Conservation (phyloP, 2,329 filamentous ascomycete species). For the Diaporthe sp. region DNA sequence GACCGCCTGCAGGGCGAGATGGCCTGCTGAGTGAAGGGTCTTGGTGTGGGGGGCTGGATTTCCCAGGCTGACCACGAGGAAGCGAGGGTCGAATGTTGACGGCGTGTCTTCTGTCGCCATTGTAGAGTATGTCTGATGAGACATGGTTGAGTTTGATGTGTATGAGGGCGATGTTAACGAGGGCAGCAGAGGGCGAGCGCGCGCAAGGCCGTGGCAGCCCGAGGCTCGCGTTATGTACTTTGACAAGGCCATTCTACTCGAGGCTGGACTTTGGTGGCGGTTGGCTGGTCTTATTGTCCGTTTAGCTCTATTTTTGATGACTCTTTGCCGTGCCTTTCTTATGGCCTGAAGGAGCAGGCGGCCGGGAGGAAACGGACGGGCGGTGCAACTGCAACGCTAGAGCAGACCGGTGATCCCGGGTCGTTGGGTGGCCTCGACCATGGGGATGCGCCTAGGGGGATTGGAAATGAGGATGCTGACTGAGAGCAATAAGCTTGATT, state of each 20-base stretch:
- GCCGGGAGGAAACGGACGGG: not conserved
- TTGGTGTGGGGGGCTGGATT: slow-evolving; percentile 83
- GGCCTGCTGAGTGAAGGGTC: slow-evolving; percentile 90
- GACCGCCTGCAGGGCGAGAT: slow-evolving; percentile 78
- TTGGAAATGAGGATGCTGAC: not conserved
- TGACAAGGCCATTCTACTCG: not conserved
- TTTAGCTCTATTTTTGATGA: slow-evolving; percentile 7
- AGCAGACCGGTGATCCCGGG: slow-evolving; percentile 1
- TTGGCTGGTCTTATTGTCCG: slow-evolving; percentile 1
- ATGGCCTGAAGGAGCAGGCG: not conserved
- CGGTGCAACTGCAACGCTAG: not conserved
- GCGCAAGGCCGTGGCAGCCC: slow-evolving; percentile 10
- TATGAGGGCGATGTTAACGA: not conserved
- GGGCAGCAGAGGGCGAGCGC: not conserved
- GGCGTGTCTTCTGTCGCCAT: slow-evolving; percentile 31
- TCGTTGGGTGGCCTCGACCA: not conserved
- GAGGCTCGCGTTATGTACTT: slow-evolving; percentile 21
- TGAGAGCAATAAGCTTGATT: not conserved
- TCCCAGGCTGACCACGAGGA: slow-evolving; percentile 89
- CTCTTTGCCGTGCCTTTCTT: slow-evolving; percentile 20
- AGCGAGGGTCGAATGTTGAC: slow-evolving; percentile 55
- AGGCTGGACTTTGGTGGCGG: not conserved
- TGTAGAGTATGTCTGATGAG: slow-evolving; percentile 11
- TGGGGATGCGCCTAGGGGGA: not conserved
- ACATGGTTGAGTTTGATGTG: slow-evolving; percentile 1